Conservation (phyloP, 805 yeast species). For the Kurtzmaniella fragi region DNA sequence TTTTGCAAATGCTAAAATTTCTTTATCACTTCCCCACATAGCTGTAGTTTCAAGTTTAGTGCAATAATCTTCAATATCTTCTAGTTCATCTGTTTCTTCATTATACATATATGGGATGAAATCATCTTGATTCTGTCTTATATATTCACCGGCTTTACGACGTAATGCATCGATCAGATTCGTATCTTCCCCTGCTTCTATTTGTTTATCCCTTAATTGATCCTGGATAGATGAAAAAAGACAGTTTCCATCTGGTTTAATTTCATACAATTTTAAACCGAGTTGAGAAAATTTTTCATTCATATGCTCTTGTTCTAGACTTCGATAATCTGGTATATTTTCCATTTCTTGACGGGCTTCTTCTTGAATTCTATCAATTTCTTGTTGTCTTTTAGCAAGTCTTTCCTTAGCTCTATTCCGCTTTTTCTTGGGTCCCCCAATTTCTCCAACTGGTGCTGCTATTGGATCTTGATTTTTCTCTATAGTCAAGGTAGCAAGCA, state of each 20-base stretch:
- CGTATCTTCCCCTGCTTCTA: constrained; percentile 6
- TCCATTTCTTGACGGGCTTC: constrained; percentile 73
- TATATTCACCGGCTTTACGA: constrained; percentile 58
- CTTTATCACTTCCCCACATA: constrained; percentile 96
- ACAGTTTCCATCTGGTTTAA: constrained; percentile 92
- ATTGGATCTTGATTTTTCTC: not conserved
- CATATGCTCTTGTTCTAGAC: constrained; percentile 67
- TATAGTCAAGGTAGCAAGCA: constrained; percentile 38
- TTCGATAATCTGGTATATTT: constrained; percentile 58
- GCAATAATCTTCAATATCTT: constrained; percentile 65
- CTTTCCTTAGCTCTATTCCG: constrained; percentile 84
- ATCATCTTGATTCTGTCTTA: constrained; percentile 58
- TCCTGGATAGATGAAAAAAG: constrained; percentile 81
- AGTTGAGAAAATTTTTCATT: constrained; percentile 45
- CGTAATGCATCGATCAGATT: constrained; percentile 52
- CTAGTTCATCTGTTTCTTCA: constrained; percentile 61
- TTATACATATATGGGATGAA: constrained; percentile 81
- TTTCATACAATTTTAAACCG: constrained; percentile 56
- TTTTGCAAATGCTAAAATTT: constrained; percentile 73
- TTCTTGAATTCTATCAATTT: constrained; percentile 52
- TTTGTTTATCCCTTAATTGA: constrained; percentile 58
- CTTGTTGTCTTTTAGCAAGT: constrained; percentile 70
- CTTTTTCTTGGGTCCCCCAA: constrained; percentile 19
- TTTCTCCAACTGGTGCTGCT: not conserved
- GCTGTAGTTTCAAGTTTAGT: constrained; percentile 67